Conservation (phyloP, 345 rosid genomes). For the Linum trigynum region DNA sequence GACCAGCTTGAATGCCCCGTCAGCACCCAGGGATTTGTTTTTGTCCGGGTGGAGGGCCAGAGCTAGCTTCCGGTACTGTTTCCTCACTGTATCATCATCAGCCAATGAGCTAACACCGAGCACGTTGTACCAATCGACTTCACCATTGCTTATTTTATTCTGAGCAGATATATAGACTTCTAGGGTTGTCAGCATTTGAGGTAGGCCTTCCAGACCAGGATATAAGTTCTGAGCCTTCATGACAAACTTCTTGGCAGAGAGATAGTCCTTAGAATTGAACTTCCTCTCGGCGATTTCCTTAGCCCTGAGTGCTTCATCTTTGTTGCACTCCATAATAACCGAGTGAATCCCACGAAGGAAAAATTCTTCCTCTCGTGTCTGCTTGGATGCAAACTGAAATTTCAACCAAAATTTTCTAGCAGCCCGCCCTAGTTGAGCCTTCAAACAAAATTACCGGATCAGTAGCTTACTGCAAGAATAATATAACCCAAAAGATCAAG, state of each 20-base stretch:
- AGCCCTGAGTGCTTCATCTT: slow-evolving; percentile 39
- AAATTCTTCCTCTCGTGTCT: not conserved
- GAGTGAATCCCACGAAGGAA: not conserved
- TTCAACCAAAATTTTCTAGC: not conserved
- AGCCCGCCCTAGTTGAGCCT: not conserved
- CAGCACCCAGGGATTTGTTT: slow-evolving; percentile 39
- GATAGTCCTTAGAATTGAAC: slow-evolving; percentile 27
- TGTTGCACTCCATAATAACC: slow-evolving; percentile 37
- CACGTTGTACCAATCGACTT: slow-evolving; percentile 33
- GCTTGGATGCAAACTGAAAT: not conserved
- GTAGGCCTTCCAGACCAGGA: slow-evolving; percentile 35
- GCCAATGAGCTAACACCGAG: slow-evolving; percentile 30
- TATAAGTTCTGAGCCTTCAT: slow-evolving; percentile 39
- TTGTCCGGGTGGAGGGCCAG: slow-evolving; percentile 41
- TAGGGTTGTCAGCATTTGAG: slow-evolving; percentile 27
- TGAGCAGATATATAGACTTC: slow-evolving; percentile 33
- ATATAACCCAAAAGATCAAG: not conserved
- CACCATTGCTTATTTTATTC: slow-evolving; percentile 27
- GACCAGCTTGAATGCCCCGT: slow-evolving; percentile 34
- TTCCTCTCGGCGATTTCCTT: slow-evolving; percentile 38
- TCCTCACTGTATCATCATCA: slow-evolving; percentile 34
- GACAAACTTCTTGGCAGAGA: slow-evolving; percentile 34
- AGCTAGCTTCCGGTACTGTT: slow-evolving; percentile 32
- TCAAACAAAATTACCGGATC: not conserved
- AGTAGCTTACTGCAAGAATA: not conserved